A percentile compares a stretch with the other conserved stretches of the same genome.
These are phyloP conservation scores for Castanea sativa DNA, from an alignment of 306 rosid genomes.

Conservation along the genomic window DNA sequence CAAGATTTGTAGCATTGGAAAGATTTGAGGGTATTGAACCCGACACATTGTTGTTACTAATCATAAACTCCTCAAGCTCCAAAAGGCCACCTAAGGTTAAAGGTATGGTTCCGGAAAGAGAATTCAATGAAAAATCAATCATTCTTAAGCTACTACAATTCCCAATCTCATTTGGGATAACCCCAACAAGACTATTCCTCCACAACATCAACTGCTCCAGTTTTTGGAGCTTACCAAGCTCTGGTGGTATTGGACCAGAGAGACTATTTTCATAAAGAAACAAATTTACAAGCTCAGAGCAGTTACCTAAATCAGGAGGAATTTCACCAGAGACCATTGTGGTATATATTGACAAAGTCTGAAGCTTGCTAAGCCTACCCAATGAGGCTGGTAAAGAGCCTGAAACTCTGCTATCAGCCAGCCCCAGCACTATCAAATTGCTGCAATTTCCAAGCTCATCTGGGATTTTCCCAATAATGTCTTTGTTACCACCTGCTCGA, in stretches of 20 bases:
- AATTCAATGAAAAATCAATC: slow-evolving; percentile 82
- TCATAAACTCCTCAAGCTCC: slow-evolving; percentile 78
- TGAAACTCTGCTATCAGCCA: slow-evolving; percentile 75
- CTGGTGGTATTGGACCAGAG: slow-evolving; percentile 78
- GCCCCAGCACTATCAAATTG: slow-evolving; percentile 68
- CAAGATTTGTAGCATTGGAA: slow-evolving; percentile 59
- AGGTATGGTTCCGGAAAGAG: slow-evolving; percentile 80
- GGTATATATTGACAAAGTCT: slow-evolving; percentile 77
- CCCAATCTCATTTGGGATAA: slow-evolving; percentile 81
- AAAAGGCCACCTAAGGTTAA: slow-evolving; percentile 53
- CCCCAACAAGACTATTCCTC: slow-evolving; percentile 77
- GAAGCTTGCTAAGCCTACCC: slow-evolving; percentile 67
- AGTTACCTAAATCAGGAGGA: slow-evolving; percentile 83
- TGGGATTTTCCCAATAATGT: slow-evolving; percentile 69
- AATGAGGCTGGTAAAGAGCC: slow-evolving; percentile 76
- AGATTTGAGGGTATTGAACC: slow-evolving; percentile 78
- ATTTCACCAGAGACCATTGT: slow-evolving; percentile 91
- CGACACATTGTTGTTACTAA: slow-evolving; percentile 84
- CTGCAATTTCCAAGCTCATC: slow-evolving; percentile 69
- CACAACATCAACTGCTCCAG: slow-evolving; percentile 75
- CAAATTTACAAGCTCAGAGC: slow-evolving; percentile 79
- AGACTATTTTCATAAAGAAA: slow-evolving; percentile 80
- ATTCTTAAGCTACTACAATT: slow-evolving; percentile 71
- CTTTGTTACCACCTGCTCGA: slow-evolving; percentile 84
- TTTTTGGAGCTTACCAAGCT: slow-evolving; percentile 75